Conservation (phyloP, 1,139 yeast genomes). For the Magnusiomyces paraingens region DNA sequence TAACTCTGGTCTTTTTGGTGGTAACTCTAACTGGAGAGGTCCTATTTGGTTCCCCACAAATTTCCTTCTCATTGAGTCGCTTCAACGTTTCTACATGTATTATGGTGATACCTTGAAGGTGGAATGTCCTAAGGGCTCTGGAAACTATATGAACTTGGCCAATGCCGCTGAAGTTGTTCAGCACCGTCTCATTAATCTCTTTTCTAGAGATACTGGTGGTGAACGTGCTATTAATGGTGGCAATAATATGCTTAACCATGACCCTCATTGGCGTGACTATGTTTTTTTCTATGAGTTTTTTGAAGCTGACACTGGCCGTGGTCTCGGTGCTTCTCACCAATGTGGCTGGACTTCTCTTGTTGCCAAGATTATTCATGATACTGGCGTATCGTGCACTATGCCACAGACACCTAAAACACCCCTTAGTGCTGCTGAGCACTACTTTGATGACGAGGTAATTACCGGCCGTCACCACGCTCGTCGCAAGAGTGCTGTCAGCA, state of each 20-base stretch:
- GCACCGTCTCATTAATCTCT: slow-evolving; percentile 76
- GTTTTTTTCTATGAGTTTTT: slow-evolving; percentile 84
- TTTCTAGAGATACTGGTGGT: slow-evolving; percentile 65
- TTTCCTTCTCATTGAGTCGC: slow-evolving; percentile 78
- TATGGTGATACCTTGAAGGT: slow-evolving; percentile 83
- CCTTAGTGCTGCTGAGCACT: slow-evolving; percentile 34
- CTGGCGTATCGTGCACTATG: slow-evolving; percentile 51
- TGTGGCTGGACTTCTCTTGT: slow-evolving; percentile 97
- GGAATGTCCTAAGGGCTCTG: slow-evolving; percentile 88
- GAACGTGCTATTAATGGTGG: slow-evolving; percentile 79
- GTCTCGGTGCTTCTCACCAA: slow-evolving; percentile 92
- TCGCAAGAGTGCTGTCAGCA: slow-evolving; percentile 18
- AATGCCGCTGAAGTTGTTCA: slow-evolving; percentile 91
- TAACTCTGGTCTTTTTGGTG: slow-evolving; percentile 93
- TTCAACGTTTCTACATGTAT: slow-evolving; percentile 83
- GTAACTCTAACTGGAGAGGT: slow-evolving; percentile 97
- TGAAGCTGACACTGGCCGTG: slow-evolving; percentile 94
- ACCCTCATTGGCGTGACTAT: slow-evolving; percentile 69
- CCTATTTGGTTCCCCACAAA: slow-evolving; percentile 99
- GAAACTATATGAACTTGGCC: slow-evolving; percentile 73
- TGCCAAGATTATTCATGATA: slow-evolving; percentile 90
- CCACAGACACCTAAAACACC: slow-evolving; percentile 33
- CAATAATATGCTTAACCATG: slow-evolving; percentile 51
- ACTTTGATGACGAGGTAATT: slow-evolving; percentile 34
- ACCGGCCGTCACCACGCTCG: slow-evolving; percentile 21